phyloP scores from a whole-genome alignment of 2,329 filamentous ascomycete genomes.

The Hypoxylon sp. region DNA sequence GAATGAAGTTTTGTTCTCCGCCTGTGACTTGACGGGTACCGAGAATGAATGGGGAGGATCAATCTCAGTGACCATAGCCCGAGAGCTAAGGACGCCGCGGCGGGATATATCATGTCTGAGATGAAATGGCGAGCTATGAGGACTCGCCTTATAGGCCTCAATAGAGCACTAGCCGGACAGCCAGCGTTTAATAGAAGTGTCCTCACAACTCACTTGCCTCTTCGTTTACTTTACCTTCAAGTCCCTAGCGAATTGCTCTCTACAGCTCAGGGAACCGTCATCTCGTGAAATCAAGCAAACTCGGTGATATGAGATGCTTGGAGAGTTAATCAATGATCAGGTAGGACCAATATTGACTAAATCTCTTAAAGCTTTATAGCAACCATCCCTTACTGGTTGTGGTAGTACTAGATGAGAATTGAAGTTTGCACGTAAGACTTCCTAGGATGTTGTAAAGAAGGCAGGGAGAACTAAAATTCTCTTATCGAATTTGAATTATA shows the following conservation, averaged over 20 bases:
- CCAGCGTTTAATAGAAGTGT: slow-evolving; percentile 4
- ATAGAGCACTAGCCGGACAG: background rate
- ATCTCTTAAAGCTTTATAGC: background rate
- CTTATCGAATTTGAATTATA: slow-evolving; percentile 27
- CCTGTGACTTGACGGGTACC: slow-evolving; percentile 82
- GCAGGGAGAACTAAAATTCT: slow-evolving; percentile 16
- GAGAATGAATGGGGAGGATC: slow-evolving; percentile 77
- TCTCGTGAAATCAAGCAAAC: background rate
- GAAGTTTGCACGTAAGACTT: background rate
- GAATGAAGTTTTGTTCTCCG: slow-evolving; percentile 74
- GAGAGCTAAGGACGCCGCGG: slow-evolving; percentile 69
- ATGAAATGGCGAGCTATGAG: background rate
- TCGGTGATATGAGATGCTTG: background rate
- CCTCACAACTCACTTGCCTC: background rate
- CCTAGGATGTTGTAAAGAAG: background rate
- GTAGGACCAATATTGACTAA: background rate
- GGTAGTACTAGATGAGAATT: background rate
- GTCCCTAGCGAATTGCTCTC: background rate
- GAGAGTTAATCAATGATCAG: background rate
- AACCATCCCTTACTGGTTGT: background rate
- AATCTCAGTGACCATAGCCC: slow-evolving; percentile 74
- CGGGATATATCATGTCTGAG: slow-evolving; percentile 50
- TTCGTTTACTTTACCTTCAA: background rate
- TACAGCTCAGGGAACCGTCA: background rate
- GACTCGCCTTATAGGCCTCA: background rate